Percentiles rank a stretch among this genome's conserved stretches.
phyloP scores from a whole-genome alignment of 345 rosid genomes.

The thale cress (Arabidopsis thaliana) region TAIR10.1 NC_003074.8:6471501-6472000 shows the following conservation, averaged over 20 bases:
- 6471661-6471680: conserved; percentile 54
- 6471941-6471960: conserved; percentile 19
- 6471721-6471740: conserved; percentile 42
- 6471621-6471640: conserved; percentile 36
- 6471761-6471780: conserved; percentile 37
- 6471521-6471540: conserved; percentile 27
- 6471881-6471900: conserved; percentile 22
- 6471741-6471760: conserved; percentile 30
- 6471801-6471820: conserved; percentile 34
- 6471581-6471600: conserved; percentile 27
- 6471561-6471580: conserved; percentile 32
- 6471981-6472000: not conserved
- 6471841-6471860: not conserved
- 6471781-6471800: conserved; percentile 35
- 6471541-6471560: conserved; percentile 17
- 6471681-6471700: conserved; percentile 44
- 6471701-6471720: not conserved
- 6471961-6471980: not conserved
- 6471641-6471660: conserved; percentile 53
- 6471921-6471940: conserved; percentile 11
- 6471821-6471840: conserved; percentile 11
- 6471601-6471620: conserved; percentile 30
- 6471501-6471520: conserved; percentile 21
- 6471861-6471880: conserved; percentile 35
- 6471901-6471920: not conserved